A percentile compares a stretch with the other conserved stretches of the same genome.
phyloP scores from a whole-genome alignment of 805 yeast species.

The Wickerhamomyces hampshirensis region DNA sequence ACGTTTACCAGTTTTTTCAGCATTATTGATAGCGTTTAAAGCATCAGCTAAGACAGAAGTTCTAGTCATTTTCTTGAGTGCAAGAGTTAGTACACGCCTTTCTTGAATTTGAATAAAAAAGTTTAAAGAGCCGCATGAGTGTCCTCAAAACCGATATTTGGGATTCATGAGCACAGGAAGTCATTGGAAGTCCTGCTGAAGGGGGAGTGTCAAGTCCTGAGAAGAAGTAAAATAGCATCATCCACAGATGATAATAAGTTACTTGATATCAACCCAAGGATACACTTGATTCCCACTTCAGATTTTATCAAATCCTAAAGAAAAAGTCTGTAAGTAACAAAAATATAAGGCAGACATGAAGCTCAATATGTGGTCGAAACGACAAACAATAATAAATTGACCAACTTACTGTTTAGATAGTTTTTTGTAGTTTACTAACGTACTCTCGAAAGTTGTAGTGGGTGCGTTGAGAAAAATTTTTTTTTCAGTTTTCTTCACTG shows the following conservation, averaged over 20 bases:
- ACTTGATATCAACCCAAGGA: conserved; percentile 14
- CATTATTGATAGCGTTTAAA: conserved; percentile 96
- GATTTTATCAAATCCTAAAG: conserved; percentile 17
- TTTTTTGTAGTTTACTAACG: too few relatives aligned
- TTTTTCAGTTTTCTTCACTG: not conserved
- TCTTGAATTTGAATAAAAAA: not conserved
- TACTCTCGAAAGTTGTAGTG: too few relatives aligned
- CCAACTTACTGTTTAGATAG: conserved; percentile 4
- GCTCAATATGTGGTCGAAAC: conserved; percentile 14
- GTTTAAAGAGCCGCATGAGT: conserved; percentile 41
- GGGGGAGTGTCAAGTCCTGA: conserved; percentile 27
- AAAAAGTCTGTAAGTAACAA: too few relatives aligned
- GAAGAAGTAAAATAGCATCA: conserved; percentile 13
- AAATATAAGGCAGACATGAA: conserved; percentile 12
- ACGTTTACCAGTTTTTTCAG: conserved; percentile 99
- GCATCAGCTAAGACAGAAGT: conserved; percentile 98
- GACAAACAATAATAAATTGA: too few relatives aligned
- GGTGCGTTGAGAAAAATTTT: too few relatives aligned
- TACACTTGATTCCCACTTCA: conserved; percentile 30
- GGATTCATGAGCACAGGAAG: conserved; percentile 41
- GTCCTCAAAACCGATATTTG: conserved; percentile 28
- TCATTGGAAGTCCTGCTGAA: conserved; percentile 12
- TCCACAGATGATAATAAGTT: conserved; percentile 18
- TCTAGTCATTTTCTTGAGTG: conserved; percentile 72
- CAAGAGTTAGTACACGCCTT: not conserved